Base-by-base conservation (phyloP, 805 yeast species). In the Suhomyces emberorum region DNA sequence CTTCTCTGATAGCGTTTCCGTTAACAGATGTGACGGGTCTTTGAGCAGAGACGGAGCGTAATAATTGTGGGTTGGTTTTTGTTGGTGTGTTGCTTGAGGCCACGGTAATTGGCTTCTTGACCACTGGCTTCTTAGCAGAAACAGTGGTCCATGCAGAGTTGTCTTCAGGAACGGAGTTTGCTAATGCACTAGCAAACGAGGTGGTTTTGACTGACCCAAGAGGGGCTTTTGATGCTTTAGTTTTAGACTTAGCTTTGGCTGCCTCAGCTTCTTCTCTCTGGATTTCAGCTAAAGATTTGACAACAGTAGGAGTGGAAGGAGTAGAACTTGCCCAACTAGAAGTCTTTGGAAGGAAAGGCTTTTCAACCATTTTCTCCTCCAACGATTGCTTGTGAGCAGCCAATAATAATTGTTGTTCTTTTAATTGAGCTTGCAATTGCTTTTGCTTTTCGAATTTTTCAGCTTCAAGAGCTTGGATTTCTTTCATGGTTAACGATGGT, bases 241-340 rank as follows among this genome's bases (percentile, higher is more conserved):
- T 43, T 11, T 46, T 39, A 36, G 44, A 40, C 52, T 45, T 48
- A 18, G 62, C 62, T 23, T 56, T 60, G 5, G 63, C 61, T 16
- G 67, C 67, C 30, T 58, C 69, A 24, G 65, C 73, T 54, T 78
- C 82, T 56, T 79, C 85, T 40, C 59, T 70, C 51, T 78, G 83
- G 42, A 80, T 79, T 37, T 80, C 84, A 9, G 77, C 79, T 37
- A 80, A 62, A 0, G 83, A 69, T 52, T 74, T 75, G 22, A 60
- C 57, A 21, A 76, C 72, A 10, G 52, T 51, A n/a, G 42, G 32
- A 2, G 53, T 42, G 11, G 49, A 32, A 15, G 51, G 44, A 15
- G 49, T 38, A 26, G 10, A 44, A 25, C 55, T 63, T 8, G 60
- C 72, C 79, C 79, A 74, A 28, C 67, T 60, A n/a, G 72, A 58